Evolutionary conservation across 2,329 filamentous ascomycete species (phyloP), one percentile per base, ranked within the genome.

Genomic region (Trichoderma afroharzianum): DNA sequence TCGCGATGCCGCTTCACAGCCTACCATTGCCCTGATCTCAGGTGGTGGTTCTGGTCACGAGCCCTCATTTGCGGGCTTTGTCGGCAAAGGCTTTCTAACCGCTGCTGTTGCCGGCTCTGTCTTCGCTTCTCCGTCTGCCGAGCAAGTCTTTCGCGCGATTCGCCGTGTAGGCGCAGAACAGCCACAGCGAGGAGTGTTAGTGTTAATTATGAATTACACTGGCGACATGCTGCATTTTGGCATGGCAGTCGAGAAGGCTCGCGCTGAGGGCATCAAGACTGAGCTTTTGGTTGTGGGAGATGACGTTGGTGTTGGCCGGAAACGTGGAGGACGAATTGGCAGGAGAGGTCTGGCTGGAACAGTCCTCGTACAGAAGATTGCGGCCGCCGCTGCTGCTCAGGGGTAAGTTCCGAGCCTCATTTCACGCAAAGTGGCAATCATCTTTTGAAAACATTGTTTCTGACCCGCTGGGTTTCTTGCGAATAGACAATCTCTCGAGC

Each of bases 171-270:
- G 89, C 43, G 87, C 86, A 2, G 68, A 74, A 18, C 72, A 75
- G 71, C 74, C 72, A 4, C 85, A 88, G 30, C 87, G 89, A 74
- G 92, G 92, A 7, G 90, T 93, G 1, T 80, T 93, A 39, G 86
- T 93, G 8, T 87, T 93, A 24, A 90, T 93, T 9, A 93, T 92
- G 86, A 94, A 94, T 77, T 93, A 93, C 77, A 93, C 91, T 0
- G 89, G 89, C 14, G 89, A 91, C 78, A 87, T 93, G 63, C 82
- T 94, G 72, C 92, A 93, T 78, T 94, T 93, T 74, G 91, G 91
- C 6, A 89, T 93, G 84, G 92, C 89, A 0, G 89, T 91, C 6
- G 92, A 93, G 79, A 92, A 93, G 77, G 91, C 91, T 12, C 89
- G 90, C 70, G 91, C 91, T 0, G 77, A 79, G 15, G 83, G 83